phyloP scores from a whole-genome alignment of 768 basidiomycete genomes.

The Calocera viscosa region DNA sequence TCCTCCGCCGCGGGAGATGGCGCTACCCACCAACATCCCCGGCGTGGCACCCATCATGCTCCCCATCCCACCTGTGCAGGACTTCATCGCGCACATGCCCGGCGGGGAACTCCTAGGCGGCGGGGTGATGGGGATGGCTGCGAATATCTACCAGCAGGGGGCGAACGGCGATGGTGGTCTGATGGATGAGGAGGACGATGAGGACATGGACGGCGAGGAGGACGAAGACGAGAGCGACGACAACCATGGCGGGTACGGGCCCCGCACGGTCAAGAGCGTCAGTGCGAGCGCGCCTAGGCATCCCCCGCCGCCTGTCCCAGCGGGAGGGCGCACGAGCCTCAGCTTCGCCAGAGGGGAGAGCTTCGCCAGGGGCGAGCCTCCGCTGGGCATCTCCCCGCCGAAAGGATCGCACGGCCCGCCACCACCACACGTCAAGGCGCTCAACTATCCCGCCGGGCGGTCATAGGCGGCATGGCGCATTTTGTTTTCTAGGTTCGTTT shows the following conservation, averaged over 20 bases:
- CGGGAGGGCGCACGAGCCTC: not conserved
- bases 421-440: not conserved
- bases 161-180: not conserved
- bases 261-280: not conserved
- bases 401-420: not conserved
- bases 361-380: conserved; percentile 1
- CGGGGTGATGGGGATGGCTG: not conserved
- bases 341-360: not conserved
- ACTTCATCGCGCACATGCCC: not conserved
- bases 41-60: not conserved
- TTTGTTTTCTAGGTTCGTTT: not conserved
- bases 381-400: not conserved
- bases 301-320: not conserved
- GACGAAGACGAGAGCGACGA: conserved; percentile 7
- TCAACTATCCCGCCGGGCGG: not conserved
- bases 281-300: not conserved
- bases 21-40: not conserved
- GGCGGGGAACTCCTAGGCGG: not conserved
- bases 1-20: not conserved
- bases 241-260: not conserved
- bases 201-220: conserved; percentile 4
- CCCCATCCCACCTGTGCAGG: not conserved
- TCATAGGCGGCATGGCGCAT: not conserved
- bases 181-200: conserved; percentile 1
- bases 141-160: not conserved